These are phyloP conservation scores for Nitzschia inconspicua DNA, from an alignment of 108 stramenopile genomes.

Conservation along the genomic window DNA sequence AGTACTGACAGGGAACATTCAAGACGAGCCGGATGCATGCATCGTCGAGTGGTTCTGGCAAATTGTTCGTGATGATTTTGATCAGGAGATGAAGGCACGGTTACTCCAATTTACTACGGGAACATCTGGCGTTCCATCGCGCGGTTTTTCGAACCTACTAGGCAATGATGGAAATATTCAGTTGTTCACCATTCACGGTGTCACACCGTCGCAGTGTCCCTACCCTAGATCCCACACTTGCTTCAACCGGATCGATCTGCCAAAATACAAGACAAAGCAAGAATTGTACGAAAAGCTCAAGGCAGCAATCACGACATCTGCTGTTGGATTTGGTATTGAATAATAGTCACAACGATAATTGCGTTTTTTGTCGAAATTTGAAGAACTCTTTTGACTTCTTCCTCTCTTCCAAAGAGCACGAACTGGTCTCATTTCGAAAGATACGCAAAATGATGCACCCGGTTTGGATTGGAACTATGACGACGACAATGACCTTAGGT, in stretches of 20 bases:
- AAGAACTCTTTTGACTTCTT: too few species aligned
- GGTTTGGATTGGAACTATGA: too few species aligned
- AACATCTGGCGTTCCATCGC: constrained; percentile 90
- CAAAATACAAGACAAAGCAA: constrained; percentile 78
- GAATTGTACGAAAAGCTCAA: constrained; percentile 87
- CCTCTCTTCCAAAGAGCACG: too few species aligned
- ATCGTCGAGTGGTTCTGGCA: constrained; percentile 96
- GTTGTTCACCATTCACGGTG: constrained; percentile 92
- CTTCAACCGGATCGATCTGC: constrained; percentile 98
- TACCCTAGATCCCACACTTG: constrained; percentile 97
- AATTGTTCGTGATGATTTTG: constrained; percentile 77
- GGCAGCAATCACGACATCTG: constrained; percentile 89
- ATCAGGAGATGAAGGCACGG: constrained; percentile 90
- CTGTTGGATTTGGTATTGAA: constrained; percentile 93
- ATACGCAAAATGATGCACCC: too few species aligned
- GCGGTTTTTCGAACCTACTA: constrained; percentile 91
- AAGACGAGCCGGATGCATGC: constrained; percentile 59
- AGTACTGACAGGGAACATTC: constrained; percentile 86
- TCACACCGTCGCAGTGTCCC: constrained; percentile 57
- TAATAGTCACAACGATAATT: too few species aligned
- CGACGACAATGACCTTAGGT: too few species aligned
- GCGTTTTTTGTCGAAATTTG: too few species aligned
- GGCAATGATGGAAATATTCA: constrained; percentile 93
- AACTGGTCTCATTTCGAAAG: too few species aligned
- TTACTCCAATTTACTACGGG: constrained; percentile 98